Percentiles rank a stretch among this genome's conserved stretches.
Conservation (phyloP, 2,329 filamentous ascomycete species). For the Neocatenulostroma microsporum region DNA sequence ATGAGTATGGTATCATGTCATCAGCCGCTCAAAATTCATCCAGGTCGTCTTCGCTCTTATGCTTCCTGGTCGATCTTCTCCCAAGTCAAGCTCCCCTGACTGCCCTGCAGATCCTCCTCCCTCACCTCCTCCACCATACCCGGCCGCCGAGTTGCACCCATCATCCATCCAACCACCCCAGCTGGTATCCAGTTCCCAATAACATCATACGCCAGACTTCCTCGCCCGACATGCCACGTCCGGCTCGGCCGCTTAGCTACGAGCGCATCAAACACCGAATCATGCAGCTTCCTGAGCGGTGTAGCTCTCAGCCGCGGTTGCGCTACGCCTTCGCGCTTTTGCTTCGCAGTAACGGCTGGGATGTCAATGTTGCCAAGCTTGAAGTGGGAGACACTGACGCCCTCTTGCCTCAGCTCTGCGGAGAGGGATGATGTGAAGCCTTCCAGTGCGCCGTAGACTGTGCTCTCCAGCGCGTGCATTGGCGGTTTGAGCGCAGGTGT, state of each 20-base stretch:
- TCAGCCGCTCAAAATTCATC: too few relatives aligned
- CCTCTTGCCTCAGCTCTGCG: slow-evolving; percentile 67
- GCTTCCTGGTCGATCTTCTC: slow-evolving; percentile 36
- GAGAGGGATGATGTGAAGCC: slow-evolving; percentile 76
- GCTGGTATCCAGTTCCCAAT: slow-evolving; percentile 74
- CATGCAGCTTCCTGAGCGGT: slow-evolving; percentile 70
- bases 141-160: slow-evolving; percentile 51
- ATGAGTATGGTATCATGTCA: too few relatives aligned
- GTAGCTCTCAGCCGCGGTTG: slow-evolving; percentile 36
- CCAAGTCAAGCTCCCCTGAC: slow-evolving; percentile 41
- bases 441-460: slow-evolving; percentile 76
- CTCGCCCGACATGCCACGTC: slow-evolving; percentile 73
- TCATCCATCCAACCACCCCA: slow-evolving; percentile 82
- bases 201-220: slow-evolving; percentile 74
- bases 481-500: slow-evolving; percentile 71
- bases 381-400: slow-evolving; percentile 74
- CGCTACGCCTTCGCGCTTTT: slow-evolving; percentile 31
- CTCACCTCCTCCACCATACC: slow-evolving; percentile 17
- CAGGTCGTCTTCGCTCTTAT: too few relatives aligned
- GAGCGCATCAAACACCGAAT: slow-evolving; percentile 83
- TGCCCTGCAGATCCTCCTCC: slow-evolving; percentile 28
- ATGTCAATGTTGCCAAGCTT: slow-evolving; percentile 90
- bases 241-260: slow-evolving; percentile 53
- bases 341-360: slow-evolving; percentile 49
- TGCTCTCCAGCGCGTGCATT: slow-evolving; percentile 77